Percentiles rank a stretch among this genome's conserved stretches.
Conservation (phyloP, 805 yeast species). For the Teunomyces cretensis region DNA sequence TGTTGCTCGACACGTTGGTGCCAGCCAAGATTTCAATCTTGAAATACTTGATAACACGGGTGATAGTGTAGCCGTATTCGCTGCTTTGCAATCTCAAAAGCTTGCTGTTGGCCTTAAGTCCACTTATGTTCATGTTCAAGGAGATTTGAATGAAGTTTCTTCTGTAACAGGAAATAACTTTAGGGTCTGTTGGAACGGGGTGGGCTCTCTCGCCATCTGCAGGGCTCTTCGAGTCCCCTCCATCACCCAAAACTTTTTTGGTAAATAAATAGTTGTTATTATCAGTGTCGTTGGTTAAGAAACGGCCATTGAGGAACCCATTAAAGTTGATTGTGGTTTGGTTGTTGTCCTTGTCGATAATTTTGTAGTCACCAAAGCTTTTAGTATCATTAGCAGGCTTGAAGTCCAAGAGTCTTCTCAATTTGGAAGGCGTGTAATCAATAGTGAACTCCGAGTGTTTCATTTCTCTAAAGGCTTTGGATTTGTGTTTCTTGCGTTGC, state of each 20-base stretch:
- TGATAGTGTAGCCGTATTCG: constrained; percentile 36
- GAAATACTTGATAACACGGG: constrained; percentile 37
- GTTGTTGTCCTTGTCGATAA: constrained; percentile 30
- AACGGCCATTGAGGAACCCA: constrained; percentile 45
- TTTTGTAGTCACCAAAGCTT: constrained; percentile 13
- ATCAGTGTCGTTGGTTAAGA: constrained; percentile 41
- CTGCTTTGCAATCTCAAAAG: constrained; percentile 32
- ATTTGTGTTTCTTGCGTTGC: constrained; percentile 5
- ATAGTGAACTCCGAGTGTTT: constrained; percentile 16
- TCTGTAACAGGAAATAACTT: constrained; percentile 46
- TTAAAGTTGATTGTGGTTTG: constrained; percentile 24
- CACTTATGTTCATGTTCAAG: constrained; percentile 28
- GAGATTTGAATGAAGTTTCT: constrained; percentile 41
- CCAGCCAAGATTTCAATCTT: constrained; percentile 38
- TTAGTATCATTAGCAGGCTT: constrained; percentile 16
- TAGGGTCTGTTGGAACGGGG: constrained; percentile 22
- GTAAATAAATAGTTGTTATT: constrained; percentile 30
- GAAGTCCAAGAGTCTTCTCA: constrained; percentile 29
- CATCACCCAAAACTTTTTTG: constrained; percentile 5
- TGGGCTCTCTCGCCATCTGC: neutral
- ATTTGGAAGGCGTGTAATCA: constrained; percentile 27
- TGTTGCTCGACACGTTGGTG: constrained; percentile 28
- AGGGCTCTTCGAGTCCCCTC: neutral
- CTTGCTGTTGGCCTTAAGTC: constrained; percentile 23
- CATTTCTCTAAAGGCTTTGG: constrained; percentile 10